These are phyloP conservation scores for Hsuehochloa calcarea DNA, from an alignment of 176 grass and related monocot genomes.

Conservation along the genomic window DNA sequence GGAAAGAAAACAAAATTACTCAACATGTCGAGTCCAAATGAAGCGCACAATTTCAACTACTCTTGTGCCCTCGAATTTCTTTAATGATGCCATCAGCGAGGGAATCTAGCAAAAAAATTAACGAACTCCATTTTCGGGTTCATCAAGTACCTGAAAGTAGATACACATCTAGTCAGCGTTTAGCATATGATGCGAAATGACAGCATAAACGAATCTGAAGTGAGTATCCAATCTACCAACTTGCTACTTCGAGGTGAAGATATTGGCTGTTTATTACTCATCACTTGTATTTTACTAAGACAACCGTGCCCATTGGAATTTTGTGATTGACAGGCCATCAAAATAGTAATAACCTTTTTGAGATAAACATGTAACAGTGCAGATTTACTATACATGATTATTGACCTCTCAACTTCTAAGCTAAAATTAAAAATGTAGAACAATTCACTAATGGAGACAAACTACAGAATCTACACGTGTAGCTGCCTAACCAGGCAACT, in stretches of 20 bases:
- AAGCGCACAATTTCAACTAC: not conserved
- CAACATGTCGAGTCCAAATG: not conserved
- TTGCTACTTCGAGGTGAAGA: not conserved
- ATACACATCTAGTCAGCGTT: not conserved
- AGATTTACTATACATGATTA: not conserved
- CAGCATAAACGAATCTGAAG: not conserved
- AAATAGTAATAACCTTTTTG: not conserved
- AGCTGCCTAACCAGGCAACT: not conserved
- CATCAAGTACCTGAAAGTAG: slow-evolving; percentile 61
- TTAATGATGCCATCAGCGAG: slow-evolving; percentile 66
- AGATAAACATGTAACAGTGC: not conserved
- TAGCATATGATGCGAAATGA: not conserved
- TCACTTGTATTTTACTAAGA: not conserved
- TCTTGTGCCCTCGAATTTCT: slow-evolving; percentile 41
- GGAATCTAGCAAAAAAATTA: slow-evolving; percentile 61
- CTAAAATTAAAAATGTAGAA: not conserved
- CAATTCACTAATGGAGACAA: not conserved
- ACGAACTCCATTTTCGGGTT: slow-evolving; percentile 62
- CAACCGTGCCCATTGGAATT: not conserved
- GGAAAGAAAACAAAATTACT: not conserved
- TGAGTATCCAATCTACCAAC: not conserved
- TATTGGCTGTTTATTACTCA: not conserved
- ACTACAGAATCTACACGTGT: not conserved
- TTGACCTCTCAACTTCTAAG: not conserved
- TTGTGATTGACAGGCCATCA: not conserved